Evolutionary conservation across 305 asterid species (phyloP).

Genomic region (Withania somnifera): DNA sequence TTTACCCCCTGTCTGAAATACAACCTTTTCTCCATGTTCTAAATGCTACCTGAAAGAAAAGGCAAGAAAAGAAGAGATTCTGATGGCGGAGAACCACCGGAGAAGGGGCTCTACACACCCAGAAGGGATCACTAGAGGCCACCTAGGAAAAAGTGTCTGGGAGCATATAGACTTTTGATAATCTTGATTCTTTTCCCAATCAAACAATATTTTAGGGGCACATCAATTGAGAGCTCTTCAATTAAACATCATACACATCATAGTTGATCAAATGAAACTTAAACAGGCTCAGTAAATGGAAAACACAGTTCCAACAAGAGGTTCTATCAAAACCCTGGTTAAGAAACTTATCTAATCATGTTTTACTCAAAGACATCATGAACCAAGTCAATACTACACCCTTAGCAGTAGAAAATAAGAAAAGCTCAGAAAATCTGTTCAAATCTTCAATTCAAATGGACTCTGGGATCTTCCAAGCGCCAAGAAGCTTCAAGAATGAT

Average conservation of each 20-base stretch:
- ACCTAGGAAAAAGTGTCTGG: not conserved
- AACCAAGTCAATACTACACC: not conserved
- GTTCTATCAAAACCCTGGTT: not conserved
- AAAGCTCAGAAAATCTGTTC: not conserved
- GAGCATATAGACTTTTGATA: too few relatives aligned
- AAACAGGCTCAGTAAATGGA: not conserved
- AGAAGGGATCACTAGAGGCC: not conserved
- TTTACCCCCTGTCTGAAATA: not conserved
- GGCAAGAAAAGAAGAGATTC: not conserved
- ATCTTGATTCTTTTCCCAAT: not conserved
- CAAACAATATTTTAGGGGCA: not conserved
- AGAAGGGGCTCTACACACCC: not conserved
- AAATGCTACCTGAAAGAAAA: not conserved
- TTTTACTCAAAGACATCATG: not conserved
- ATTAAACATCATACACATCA: not conserved
- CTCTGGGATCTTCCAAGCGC: not conserved
- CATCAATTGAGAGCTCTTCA: not conserved
- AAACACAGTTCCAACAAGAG: not conserved
- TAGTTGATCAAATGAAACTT: not conserved
- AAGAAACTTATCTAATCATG: not conserved
- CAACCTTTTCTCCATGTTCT: not conserved
- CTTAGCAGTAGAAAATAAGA: not conserved
- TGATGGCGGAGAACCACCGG: not conserved
- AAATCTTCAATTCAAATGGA: not conserved
- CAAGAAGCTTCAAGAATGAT: not conserved